Evolutionary conservation across 2,329 filamentous ascomycete species (phyloP).

Genomic region (Aspergillus piperis): DNA sequence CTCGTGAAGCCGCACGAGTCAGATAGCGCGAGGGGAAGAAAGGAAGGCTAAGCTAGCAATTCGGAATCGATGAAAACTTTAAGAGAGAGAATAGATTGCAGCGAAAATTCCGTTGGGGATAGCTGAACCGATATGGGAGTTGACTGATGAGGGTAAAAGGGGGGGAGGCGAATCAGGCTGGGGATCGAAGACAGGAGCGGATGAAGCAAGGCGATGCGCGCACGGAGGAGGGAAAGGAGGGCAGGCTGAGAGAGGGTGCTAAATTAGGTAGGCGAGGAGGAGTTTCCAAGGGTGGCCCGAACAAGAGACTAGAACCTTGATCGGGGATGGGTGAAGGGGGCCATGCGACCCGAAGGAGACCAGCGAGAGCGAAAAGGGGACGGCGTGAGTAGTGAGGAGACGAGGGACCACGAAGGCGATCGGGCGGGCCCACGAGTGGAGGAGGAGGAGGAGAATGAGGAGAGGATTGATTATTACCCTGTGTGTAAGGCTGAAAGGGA

Average conservation of each 20-base stretch:
- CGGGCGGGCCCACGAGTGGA: no score
- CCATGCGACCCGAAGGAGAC: constrained; percentile 18
- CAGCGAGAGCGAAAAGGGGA: constrained; percentile 2
- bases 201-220: constrained; percentile 13
- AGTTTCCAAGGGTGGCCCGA: constrained; percentile 7
- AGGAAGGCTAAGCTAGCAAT: neutral
- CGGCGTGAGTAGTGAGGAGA: neutral
- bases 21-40: neutral
- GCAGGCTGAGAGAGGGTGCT: constrained; percentile 5
- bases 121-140: neutral
- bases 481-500: no score
- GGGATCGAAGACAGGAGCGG: constrained; percentile 5
- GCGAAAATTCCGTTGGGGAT: neutral
- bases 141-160: neutral
- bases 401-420: neutral
- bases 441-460: no score
- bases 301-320: constrained; percentile 10
- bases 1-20: neutral
- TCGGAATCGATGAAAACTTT: neutral
- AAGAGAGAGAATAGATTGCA: neutral
- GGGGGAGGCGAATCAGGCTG: neutral
- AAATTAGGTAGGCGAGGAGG: constrained; percentile 10
- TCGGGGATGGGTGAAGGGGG: constrained; percentile 11
- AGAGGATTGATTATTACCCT: no score
- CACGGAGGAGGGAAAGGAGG: constrained; percentile 12